Percentiles rank a stretch among this genome's conserved stretches.
Conservation (phyloP, 257 asterid species). For the Striga asiatica region DNA sequence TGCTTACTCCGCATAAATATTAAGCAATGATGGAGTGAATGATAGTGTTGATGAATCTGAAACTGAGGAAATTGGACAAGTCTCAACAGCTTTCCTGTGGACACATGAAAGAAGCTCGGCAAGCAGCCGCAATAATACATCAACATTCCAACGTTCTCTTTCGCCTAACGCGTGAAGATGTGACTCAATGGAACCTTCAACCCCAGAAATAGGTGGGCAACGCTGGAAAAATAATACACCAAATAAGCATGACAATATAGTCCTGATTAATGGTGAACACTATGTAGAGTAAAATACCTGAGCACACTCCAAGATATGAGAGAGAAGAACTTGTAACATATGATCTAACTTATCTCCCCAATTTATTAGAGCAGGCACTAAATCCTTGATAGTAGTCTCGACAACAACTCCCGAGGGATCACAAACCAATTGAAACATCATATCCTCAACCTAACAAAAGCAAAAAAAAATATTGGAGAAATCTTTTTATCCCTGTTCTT, state of each 20-base stretch:
- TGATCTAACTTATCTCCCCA: constrained; percentile 96
- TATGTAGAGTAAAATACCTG: constrained; percentile 38
- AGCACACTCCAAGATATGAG: constrained; percentile 69
- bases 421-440: constrained; percentile 92
- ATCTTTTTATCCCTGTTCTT: constrained; percentile 13
- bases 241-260: constrained; percentile 18
- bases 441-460: constrained; percentile 84
- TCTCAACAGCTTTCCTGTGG: constrained; percentile 57
- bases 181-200: constrained; percentile 92
- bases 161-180: constrained; percentile 93
- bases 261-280: not conserved
- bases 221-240: constrained; percentile 46
- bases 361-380: constrained; percentile 76
- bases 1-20: constrained; percentile 61
- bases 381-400: constrained; percentile 73
- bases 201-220: constrained; percentile 95
- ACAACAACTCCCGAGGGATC: constrained; percentile 97
- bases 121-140: constrained; percentile 78
- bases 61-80: constrained; percentile 62
- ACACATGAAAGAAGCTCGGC: constrained; percentile 61
- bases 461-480: constrained; percentile 33
- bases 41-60: constrained; percentile 40
- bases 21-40: constrained; percentile 51
- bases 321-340: constrained; percentile 52
- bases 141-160: constrained; percentile 93